Percentiles rank a stretch among this genome's conserved stretches.
Conservation (phyloP, 163 green algal species). For the Chlorella variabilis region DNA sequence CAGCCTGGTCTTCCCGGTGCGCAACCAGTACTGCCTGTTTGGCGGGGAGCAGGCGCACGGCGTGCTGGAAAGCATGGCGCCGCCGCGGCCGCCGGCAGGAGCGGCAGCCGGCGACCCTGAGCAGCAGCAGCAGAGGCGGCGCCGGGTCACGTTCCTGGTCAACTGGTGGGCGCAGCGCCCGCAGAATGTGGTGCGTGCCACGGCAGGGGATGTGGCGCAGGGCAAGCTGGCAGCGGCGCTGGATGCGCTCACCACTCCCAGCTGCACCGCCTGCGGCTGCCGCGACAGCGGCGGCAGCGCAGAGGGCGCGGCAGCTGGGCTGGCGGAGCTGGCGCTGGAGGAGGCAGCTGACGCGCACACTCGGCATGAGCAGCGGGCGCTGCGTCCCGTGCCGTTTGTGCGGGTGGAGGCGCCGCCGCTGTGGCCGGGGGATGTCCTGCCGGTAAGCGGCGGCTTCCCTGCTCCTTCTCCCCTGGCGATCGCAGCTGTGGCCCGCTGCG, state of each 20-base stretch:
- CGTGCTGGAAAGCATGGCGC: constrained; percentile 10
- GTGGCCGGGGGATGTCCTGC: background rate
- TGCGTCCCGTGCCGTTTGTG: background rate
- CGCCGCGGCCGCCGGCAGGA: background rate
- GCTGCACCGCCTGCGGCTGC: background rate
- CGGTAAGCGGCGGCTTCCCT: background rate
- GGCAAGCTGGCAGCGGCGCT: constrained; percentile 1
- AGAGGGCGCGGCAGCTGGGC: background rate
- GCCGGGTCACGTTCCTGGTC: constrained; percentile 22
- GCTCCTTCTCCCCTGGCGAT: background rate
- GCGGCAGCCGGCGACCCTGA: background rate
- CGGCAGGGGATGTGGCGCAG: background rate
- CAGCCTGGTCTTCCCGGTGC: constrained; percentile 9
- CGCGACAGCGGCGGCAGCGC: background rate
- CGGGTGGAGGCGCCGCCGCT: background rate
- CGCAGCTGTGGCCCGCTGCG: background rate
- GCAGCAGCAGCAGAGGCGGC: background rate
- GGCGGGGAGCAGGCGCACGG: constrained; percentile 18
- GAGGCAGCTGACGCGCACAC: background rate
- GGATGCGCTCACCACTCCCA: background rate
- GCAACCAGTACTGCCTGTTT: constrained; percentile 36
- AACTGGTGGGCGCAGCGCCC: constrained; percentile 27
- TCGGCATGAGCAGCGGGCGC: background rate
- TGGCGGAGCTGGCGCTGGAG: background rate
- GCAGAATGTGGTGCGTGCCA: background rate